Conservation (phyloP, 352 stramenopile species). For the Pythium chondricola region DNA sequence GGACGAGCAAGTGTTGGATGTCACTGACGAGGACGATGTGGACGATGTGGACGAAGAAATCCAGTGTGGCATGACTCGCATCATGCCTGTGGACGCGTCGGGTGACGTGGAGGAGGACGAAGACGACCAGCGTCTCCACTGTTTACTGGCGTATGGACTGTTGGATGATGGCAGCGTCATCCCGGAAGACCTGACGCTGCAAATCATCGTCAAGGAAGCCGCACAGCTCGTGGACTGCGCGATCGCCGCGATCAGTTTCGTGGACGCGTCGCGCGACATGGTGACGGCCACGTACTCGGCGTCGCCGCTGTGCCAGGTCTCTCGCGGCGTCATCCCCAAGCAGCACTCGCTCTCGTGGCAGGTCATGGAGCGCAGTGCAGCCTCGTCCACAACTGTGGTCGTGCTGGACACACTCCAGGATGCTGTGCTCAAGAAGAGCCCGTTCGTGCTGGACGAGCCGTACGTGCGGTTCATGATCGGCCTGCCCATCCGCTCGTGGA, state of each 20-base stretch:
- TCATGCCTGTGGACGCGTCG: conserved; percentile 2
- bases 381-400: conserved; percentile 18
- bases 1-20: not conserved
- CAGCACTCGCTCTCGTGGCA: conserved; percentile 50
- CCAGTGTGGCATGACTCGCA: conserved; percentile 32
- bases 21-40: conserved; percentile 20
- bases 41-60: conserved; percentile 22
- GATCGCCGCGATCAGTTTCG: conserved; percentile 56
- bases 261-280: conserved; percentile 51
- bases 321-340: conserved; percentile 34
- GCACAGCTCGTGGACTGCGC: conserved; percentile 43
- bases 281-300: conserved; percentile 42
- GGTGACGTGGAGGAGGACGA: conserved; percentile 19
- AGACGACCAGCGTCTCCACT: conserved; percentile 33
- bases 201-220: conserved; percentile 46
- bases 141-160: conserved; percentile 45
- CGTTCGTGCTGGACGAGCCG: conserved; percentile 48
- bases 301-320: conserved; percentile 14
- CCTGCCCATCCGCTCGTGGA: conserved; percentile 35
- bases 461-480: conserved; percentile 51
- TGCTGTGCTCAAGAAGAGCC: conserved; percentile 34
- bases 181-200: conserved; percentile 12
- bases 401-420: conserved; percentile 42
- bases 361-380: conserved; percentile 38
- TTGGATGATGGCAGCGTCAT: conserved; percentile 25